Evolutionary conservation across 2,329 filamentous ascomycete genomes (phyloP), one percentile per base, ranked within the genome.

Genomic region (Ascochyta lentis): DNA sequence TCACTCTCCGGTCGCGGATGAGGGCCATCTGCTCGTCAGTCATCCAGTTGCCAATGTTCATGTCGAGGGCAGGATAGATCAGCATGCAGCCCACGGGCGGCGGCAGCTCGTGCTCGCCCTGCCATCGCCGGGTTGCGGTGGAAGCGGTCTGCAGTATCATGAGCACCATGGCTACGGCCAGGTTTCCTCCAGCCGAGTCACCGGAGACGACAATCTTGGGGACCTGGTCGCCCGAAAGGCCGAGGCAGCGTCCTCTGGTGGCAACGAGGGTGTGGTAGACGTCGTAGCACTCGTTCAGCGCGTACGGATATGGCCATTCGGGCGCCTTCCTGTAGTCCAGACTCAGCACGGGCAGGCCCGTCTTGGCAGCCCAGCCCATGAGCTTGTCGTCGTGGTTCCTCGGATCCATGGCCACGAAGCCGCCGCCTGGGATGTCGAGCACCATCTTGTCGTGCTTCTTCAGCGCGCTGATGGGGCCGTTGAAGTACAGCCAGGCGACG

Each of bases 21-120:
- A 99, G 79, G 0, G 91, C 87, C 91, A 98, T 96, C 73, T 99
- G 93, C 74, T 98, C 94, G 67, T 98, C 94, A 0, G 91, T 93
- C 93, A 99, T 98, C 95, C 95, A 99, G 75, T 93, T 97, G 34
- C 92, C 92, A 63, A 98, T 98, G 69, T 96, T 97, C 90, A 98
- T 92, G 69, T 98, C 95, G 56, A 99, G 79, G 0, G 89, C 88
- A 0, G 95, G 95, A 68, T 99, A 99, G 55, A 96, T 87, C 44
- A 96, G 82, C 0, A 98, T 83, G 7, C 98, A 77, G 0, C 92
- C 94, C 48, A 90, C 89, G 0, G 95, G 95, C 0, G 92, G 89
- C 6, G 96, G 80, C 2, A 86, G 72, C n/a, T 70, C 80, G 19
- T 78, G 78, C 59, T 86, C 82, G 13, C 81, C 82, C 53, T 82